These are phyloP conservation scores for Globisporangium radiosum DNA, from an alignment of 352 stramenopile genomes.

Conservation along the genomic window DNA sequence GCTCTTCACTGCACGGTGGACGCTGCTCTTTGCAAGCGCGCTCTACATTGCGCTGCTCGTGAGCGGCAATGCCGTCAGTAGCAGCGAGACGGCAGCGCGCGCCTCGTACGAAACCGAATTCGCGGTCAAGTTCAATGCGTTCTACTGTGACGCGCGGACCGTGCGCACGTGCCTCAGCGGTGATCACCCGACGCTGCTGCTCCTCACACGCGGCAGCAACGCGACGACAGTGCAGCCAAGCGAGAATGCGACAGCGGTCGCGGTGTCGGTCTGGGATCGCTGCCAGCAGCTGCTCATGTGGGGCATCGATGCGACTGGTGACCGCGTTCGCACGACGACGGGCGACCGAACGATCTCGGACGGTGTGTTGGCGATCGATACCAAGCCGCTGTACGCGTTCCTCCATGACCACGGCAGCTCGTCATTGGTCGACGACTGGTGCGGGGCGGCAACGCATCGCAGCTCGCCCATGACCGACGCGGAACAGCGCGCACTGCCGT, in stretches of 20 bases:
- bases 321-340: neutral
- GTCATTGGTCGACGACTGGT: neutral
- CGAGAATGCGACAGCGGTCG: neutral
- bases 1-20: neutral
- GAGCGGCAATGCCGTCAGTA: slow-evolving; percentile 1
- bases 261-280: neutral
- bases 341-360: neutral
- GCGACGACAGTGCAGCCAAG: too few species aligned
- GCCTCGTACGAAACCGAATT: slow-evolving; percentile 1
- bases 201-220: neutral
- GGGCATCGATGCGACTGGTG: neutral
- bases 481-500: neutral
- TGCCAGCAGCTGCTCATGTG: neutral
- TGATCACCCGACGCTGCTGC: neutral
- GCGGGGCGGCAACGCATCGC: neutral
- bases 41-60: slow-evolving; percentile 5
- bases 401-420: neutral
- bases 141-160: slow-evolving; percentile 6
- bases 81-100: neutral
- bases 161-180: slow-evolving; percentile 2
- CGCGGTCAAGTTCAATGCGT: slow-evolving; percentile 8
- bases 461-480: neutral
- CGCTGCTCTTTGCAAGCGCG: neutral
- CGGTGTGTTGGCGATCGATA: neutral
- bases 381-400: neutral